Percentiles rank a stretch among this genome's conserved stretches.
Conservation (phyloP, 1,284 basidiomycete genomes). For the Lentinus polychrous region DNA sequence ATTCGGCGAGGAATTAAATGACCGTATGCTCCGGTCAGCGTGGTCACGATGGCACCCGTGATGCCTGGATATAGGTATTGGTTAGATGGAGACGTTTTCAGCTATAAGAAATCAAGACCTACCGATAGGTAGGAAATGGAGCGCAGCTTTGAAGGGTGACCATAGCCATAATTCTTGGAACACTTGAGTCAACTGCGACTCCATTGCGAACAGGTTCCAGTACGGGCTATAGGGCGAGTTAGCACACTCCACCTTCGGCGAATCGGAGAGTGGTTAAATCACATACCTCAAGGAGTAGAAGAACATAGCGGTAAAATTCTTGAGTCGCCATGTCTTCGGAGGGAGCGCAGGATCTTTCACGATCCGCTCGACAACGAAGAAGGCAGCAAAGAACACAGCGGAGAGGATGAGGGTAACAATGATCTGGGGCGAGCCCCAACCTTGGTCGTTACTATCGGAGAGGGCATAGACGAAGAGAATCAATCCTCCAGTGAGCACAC, state of each 20-base stretch:
- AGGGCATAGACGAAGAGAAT: constrained; percentile 26
- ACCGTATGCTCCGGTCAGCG: constrained; percentile 6
- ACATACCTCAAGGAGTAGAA: constrained; percentile 11
- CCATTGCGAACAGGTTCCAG: constrained; percentile 6
- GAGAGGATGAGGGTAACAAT: constrained; percentile 22
- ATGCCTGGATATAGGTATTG: constrained; percentile 3
- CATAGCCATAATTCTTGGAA: constrained; percentile 11
- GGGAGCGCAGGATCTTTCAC: constrained; percentile 13
- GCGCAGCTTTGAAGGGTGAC: constrained; percentile 7
- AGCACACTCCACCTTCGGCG: background rate
- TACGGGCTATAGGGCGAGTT: constrained; percentile 4
- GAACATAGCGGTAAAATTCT: constrained; percentile 10
- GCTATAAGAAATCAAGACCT: background rate
- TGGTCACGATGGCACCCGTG: constrained; percentile 4
- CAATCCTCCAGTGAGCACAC: constrained; percentile 19
- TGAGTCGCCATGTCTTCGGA: constrained; percentile 8
- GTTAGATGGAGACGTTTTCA: background rate
- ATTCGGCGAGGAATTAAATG: constrained; percentile 10
- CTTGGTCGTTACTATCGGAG: constrained; percentile 19
- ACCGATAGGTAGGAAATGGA: constrained; percentile 10
- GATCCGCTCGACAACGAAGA: constrained; percentile 20
- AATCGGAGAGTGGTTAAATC: background rate
- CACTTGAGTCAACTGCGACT: constrained; percentile 7
- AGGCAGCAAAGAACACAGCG: constrained; percentile 16
- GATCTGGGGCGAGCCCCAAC: constrained; percentile 19